These are phyloP conservation scores for Pseudocercospora vitis DNA, from an alignment of 2,329 filamentous ascomycete species.

Conservation along the genomic window DNA sequence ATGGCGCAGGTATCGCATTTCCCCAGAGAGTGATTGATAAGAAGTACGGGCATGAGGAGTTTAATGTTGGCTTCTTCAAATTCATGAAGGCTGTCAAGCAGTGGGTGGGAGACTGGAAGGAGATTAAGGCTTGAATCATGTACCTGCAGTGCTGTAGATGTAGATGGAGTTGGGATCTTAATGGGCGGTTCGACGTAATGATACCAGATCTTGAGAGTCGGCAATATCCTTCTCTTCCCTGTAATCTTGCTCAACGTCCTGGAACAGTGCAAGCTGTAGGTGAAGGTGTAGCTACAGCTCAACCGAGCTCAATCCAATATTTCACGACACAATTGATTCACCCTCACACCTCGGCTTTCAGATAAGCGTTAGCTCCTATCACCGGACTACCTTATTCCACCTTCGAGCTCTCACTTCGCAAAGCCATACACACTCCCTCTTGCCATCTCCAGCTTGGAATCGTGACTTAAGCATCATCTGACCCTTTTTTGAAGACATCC, in stretches of 20 bases:
- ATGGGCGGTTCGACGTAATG: too few species aligned
- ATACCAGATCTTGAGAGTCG: too few species aligned
- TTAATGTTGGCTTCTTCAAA: constrained; percentile 64
- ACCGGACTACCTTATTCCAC: neutral
- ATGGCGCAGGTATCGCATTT: constrained; percentile 64
- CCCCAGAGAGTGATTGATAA: constrained; percentile 62
- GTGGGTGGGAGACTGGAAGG: constrained; percentile 53
- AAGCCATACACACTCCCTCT: neutral
- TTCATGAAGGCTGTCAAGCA: constrained; percentile 63
- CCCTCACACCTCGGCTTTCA: constrained; percentile 20
- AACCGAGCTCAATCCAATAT: too few species aligned
- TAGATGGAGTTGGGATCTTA: too few species aligned
- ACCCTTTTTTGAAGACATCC: neutral
- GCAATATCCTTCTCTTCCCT: too few species aligned
- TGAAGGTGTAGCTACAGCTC: too few species aligned
- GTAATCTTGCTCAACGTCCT: too few species aligned
- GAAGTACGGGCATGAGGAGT: constrained; percentile 61
- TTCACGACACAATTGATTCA: too few species aligned
- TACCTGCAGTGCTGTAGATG: too few species aligned
- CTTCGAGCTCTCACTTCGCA: neutral
- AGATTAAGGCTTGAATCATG: neutral
- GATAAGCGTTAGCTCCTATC: constrained; percentile 12
- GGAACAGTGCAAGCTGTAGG: too few species aligned
- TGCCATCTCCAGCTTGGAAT: neutral
- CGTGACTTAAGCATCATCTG: neutral